Base-by-base conservation (phyloP, 2,329 filamentous ascomycete genomes). In the Polychaeton citri region DNA sequence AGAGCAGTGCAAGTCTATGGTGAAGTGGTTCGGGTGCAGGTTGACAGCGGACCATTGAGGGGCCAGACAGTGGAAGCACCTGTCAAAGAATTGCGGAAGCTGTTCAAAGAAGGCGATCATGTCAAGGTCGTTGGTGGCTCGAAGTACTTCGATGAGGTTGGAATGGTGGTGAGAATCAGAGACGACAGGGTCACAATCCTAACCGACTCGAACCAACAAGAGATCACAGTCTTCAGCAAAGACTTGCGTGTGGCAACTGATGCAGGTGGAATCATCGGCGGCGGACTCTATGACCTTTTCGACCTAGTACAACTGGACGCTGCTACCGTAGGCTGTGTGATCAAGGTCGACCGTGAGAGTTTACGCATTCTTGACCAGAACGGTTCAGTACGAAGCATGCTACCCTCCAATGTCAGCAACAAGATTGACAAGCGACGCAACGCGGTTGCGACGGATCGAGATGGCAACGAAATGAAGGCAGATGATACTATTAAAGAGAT, bases 51-150 rank as follows among this genome's bases (percentile, higher is more conserved):
- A 32, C 79, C 82, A 28, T 68, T 96, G 19, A 68, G 66, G 35
- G 88, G 87, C 7, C 82, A 93, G 55, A 77, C 72, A 4, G 90
- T 98, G 32, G 88, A 96, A 55, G 87, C 93, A 8, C 90, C 90
- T 1, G 81, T 86, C 43, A 92, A 90, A 61, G 83, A 84, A 31
- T 69, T 98, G 18, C 82, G 90, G 39, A 98, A 98, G 62, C 75
- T 84, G 19, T 98, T 98, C 71, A 77, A 74, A 45, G 73, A 87
- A 43, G 90, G 90, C 67, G 90, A 98, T 52, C 90, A 98, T 54
- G 90, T 98, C 65, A 96, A 96, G 65, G 90, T 98, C 47, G 93
- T 95, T 55, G 88, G 90, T 37, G 88, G 87, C 26, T 94, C 87
- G 63, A 81, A 85, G 49, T 96, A 87, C 58, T 77, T 83, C 37